Conservation (phyloP, 1,139 yeast genomes). For the Pichia inconspicua region DNA sequence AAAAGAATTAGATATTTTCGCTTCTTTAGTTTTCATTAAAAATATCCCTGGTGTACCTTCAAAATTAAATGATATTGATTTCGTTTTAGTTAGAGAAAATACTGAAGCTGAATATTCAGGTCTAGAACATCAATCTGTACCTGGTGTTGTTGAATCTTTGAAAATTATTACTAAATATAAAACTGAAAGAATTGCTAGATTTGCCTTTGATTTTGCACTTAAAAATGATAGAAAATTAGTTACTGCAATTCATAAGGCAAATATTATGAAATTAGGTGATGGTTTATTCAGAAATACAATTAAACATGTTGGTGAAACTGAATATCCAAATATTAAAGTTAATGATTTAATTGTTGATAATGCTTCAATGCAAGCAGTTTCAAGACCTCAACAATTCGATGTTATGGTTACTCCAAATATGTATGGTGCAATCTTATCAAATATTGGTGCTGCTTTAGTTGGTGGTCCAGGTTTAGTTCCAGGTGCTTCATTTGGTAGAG, state of each 20-base stretch:
- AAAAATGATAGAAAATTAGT: constrained; percentile 88
- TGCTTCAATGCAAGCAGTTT: constrained; percentile 98
- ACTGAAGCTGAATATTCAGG: constrained; percentile 98
- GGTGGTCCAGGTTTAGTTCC: constrained; percentile 99
- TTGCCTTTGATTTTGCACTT: constrained; percentile 92
- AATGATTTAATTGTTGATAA: constrained; percentile 96
- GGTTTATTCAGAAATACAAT: constrained; percentile 95
- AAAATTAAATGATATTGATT: constrained; percentile 79
- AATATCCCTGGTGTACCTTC: constrained; percentile 92
- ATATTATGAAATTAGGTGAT: constrained; percentile 97
- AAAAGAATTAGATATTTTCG: constrained; percentile 92
- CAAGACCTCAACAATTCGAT: constrained; percentile 96
- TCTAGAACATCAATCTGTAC: constrained; percentile 93
- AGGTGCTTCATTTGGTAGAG: constrained; percentile 97
- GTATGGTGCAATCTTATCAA: constrained; percentile 94
- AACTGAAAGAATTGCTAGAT: constrained; percentile 95
- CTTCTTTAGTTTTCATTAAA: constrained; percentile 87
- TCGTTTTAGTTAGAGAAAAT: constrained; percentile 95
- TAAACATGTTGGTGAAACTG: constrained; percentile 75
- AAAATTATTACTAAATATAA: constrained; percentile 92
- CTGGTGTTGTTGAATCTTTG: constrained; percentile 95
- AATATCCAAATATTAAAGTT: constrained; percentile 77
- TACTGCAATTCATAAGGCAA: constrained; percentile 97
- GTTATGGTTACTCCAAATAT: constrained; percentile 96
- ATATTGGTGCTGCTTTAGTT: constrained; percentile 96